Conservation (phyloP, 1,284 basidiomycete genomes). For the Hymenochaete sp. region DNA sequence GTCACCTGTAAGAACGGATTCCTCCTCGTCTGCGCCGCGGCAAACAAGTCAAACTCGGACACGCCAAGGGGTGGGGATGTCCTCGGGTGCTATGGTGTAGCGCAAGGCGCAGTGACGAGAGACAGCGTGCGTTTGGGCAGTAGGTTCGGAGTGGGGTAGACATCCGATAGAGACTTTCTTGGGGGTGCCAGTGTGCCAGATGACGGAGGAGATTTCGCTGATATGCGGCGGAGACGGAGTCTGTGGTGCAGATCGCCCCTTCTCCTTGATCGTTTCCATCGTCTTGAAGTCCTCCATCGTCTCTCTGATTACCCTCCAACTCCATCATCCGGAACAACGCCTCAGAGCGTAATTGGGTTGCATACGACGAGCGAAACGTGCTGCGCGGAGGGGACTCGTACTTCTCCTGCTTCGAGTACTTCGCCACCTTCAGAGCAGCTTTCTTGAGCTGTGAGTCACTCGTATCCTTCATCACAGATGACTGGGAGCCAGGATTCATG, state of each 20-base stretch:
- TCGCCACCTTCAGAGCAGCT: constrained; percentile 2
- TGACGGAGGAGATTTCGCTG: no score
- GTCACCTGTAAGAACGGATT: not conserved
- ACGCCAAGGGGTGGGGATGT: constrained; percentile 1
- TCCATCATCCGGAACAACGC: not conserved
- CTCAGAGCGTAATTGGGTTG: constrained; percentile 7
- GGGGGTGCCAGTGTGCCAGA: no score
- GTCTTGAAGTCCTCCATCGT: not conserved
- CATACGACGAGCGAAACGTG: constrained; percentile 11
- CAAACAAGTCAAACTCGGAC: constrained; percentile 12
- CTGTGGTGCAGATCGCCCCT: no score
- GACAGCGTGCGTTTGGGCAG: not conserved
- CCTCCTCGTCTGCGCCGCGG: constrained; percentile 3
- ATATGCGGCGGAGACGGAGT: no score
- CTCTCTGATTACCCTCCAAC: not conserved
- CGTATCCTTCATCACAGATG: no score
- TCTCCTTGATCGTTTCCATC: not conserved
- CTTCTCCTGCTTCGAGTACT: constrained; percentile 2
- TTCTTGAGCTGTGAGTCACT: not conserved
- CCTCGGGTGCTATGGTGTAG: not conserved
- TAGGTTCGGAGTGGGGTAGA: not conserved
- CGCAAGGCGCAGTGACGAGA: not conserved
- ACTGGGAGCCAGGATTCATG: no score
- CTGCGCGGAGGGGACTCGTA: constrained; percentile 11
- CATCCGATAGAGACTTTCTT: no score